Conservation (phyloP, 495 filamentous ascomycete species). For the Aspergillus steynii region DNA sequence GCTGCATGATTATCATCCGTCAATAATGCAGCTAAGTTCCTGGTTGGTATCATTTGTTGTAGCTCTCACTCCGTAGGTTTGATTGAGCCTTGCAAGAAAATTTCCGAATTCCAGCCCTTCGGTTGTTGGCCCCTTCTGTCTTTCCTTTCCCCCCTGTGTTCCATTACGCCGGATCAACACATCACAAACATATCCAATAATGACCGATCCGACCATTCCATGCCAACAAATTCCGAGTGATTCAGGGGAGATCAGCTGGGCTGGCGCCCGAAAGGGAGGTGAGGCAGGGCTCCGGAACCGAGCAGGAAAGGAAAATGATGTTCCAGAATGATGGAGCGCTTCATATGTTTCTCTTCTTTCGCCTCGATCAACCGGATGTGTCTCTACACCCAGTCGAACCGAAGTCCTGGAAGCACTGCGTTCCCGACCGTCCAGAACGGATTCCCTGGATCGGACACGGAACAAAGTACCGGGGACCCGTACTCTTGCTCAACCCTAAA, state of each 20-base stretch:
- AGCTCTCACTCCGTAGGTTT: background rate
- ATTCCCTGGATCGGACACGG: background rate
- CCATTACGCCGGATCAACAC: constrained; percentile 5
- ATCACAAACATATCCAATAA: constrained; percentile 7
- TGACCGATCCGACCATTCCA: background rate
- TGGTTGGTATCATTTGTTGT: background rate
- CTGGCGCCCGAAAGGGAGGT: background rate
- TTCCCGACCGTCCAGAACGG: background rate
- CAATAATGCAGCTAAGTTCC: background rate
- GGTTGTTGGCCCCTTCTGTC: background rate
- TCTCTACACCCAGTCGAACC: background rate
- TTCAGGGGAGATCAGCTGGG: background rate
- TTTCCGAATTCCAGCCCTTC: constrained; percentile 1
- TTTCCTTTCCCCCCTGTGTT: background rate
- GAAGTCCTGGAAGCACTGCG: no score
- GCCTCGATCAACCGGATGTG: background rate
- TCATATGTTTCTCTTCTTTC: constrained; percentile 13
- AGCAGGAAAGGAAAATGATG: constrained; percentile 15
- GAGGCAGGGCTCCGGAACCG: constrained; percentile 5
- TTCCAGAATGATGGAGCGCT: constrained; percentile 27
- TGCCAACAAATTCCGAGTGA: background rate
- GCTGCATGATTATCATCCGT: constrained; percentile 9
- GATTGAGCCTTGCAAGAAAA: background rate
- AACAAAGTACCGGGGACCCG: background rate
- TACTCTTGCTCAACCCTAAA: background rate